Evolutionary conservation across 2,329 filamentous ascomycete genomes (phyloP).

Genomic region (Fusarium coicis): DNA sequence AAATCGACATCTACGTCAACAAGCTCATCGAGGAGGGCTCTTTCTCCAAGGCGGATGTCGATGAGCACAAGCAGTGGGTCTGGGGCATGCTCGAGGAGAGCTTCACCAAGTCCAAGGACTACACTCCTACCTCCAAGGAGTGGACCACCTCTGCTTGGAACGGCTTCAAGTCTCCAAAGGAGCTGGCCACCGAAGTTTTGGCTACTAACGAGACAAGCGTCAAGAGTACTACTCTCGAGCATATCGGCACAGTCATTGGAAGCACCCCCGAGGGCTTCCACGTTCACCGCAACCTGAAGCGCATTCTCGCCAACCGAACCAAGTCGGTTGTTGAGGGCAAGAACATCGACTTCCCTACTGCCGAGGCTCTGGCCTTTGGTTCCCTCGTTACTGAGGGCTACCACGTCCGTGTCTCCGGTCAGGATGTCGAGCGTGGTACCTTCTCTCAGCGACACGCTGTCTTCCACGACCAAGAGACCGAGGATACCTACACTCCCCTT

Average conservation of each 20-base stretch:
- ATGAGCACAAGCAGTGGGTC: constrained; percentile 99
- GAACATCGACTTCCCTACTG: constrained; percentile 97
- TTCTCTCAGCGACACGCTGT: constrained; percentile 98
- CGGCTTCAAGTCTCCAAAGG: constrained; percentile 98
- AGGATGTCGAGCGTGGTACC: constrained; percentile 99
- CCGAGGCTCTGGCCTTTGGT: constrained; percentile 94
- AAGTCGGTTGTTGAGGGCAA: constrained; percentile 93
- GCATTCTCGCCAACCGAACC: constrained; percentile 87
- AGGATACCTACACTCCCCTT: constrained; percentile 91
- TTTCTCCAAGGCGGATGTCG: constrained; percentile 96
- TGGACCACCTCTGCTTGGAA: constrained; percentile 99
- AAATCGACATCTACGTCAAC: constrained; percentile 91
- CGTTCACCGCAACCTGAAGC: constrained; percentile 95
- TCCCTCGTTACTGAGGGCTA: constrained; percentile 91
- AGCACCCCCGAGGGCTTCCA: constrained; percentile 85
- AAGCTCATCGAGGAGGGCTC: constrained; percentile 92
- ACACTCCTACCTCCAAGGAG: constrained; percentile 94
- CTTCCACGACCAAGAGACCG: constrained; percentile 95
- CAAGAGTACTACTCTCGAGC: constrained; percentile 75
- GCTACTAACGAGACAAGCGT: constrained; percentile 91
- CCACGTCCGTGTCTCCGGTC: constrained; percentile 96
- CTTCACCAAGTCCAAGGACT: constrained; percentile 97
- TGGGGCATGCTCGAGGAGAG: constrained; percentile 99
- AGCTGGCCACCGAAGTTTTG: constrained; percentile 92
- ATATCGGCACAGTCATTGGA: constrained; percentile 85